Conservation (phyloP, 768 basidiomycete species). For the Hypsizygus marmoreus region DNA sequence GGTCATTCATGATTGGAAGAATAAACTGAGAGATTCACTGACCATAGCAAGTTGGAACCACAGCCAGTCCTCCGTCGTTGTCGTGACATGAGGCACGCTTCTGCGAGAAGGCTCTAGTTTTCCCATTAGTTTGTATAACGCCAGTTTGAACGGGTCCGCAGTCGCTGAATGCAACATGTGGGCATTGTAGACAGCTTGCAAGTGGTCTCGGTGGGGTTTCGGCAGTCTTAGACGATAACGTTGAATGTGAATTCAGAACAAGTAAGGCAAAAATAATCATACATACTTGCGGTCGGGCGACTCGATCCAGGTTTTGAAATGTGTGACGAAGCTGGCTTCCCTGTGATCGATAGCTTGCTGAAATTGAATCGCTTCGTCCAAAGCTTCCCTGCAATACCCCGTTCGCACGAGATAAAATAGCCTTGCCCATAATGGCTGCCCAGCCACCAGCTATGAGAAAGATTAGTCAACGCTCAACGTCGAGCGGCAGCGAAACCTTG, state of each 20-base stretch:
- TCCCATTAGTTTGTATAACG: constrained; percentile 93
- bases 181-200: constrained; percentile 79
- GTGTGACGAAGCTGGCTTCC: constrained; percentile 80
- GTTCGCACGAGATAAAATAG: constrained; percentile 91
- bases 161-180: constrained; percentile 89
- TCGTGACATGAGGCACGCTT: constrained; percentile 80
- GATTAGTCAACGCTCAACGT: neutral
- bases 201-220: constrained; percentile 74
- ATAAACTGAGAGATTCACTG: constrained; percentile 12
- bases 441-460: constrained; percentile 69
- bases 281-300: constrained; percentile 75
- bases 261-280: neutral
- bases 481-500: constrained; percentile 30
- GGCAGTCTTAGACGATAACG: constrained; percentile 49
- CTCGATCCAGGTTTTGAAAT: constrained; percentile 83
- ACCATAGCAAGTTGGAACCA: constrained; percentile 96
- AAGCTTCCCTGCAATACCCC: constrained; percentile 79
- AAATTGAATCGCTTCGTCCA: constrained; percentile 70
- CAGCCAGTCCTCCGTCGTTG: constrained; percentile 96
- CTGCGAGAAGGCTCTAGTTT: constrained; percentile 83
- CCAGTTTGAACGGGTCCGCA: constrained; percentile 94
- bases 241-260: constrained; percentile 1
- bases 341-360: constrained; percentile 73
- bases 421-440: constrained; percentile 91
- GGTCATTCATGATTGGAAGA: neutral